Base-by-base conservation (phyloP, 148 eudicot species). In the Rhododendron mucronatum region DNA sequence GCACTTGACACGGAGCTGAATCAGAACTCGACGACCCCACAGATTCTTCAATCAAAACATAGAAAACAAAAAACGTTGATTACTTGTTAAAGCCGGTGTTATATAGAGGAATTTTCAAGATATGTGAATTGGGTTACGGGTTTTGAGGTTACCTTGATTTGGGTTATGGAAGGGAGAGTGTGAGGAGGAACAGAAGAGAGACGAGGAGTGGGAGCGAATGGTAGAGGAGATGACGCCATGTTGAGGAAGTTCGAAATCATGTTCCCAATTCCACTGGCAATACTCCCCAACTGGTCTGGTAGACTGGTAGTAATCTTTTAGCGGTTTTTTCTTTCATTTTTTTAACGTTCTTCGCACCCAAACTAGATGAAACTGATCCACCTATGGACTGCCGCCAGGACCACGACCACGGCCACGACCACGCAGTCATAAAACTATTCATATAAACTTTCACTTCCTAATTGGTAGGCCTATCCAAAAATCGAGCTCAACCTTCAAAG, bases 1-100 rank as follows among this genome's bases (percentile, higher is more conserved):
- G 87, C 92, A 92, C 59, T 88, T 91, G 20, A 90, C 87, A 30
- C 80, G 91, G 45, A 91, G 79, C 87, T 71, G 37, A 33, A 88
- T 63, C 67, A 80, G 23, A 20, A 74, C 15, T 87, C 88, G 77
- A 74, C 85, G 71, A 20, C 61, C 79, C 74, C 83, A 65, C 78
- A 30, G 57, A 45, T 86, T 69, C 91, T 88, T 88, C 81, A 63
- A 59, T 28, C 4, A 82, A 79, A 16, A 20, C 28, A 50, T 33
- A 12, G 50, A 2, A 85, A 55, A 47, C 39, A 20, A 65, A 48
- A 39, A 12, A 6, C 20, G 57, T 78, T 14, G n/a, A 51, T 65
- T 14, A 28, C 16, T 67, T 10, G 18, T 35, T 9, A 20, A 55
- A 73, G 51, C 13, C 4, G 23, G 45, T 2, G 2, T 10, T 5